Evolutionary conservation across 768 basidiomycete genomes (phyloP), one percentile per base, ranked within the genome.

Genomic region (Lactarius indigo): DNA sequence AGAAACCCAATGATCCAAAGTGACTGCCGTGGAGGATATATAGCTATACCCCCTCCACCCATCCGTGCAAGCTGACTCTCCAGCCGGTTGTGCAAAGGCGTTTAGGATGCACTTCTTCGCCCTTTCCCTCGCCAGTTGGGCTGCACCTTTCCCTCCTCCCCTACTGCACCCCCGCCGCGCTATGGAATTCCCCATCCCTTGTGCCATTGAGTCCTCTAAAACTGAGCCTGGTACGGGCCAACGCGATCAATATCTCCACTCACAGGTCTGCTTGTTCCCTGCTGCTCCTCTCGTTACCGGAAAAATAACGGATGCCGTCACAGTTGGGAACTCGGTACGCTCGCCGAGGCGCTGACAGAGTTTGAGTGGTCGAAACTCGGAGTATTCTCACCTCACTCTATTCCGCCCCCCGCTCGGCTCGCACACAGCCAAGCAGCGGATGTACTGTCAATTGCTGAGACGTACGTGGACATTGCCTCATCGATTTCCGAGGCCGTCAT

Each of bases 271-370:
- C 47, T 50, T 2, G 26, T 28, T 28, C 10, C 20, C 37, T 9
- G 44, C 10, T 31, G 5, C n/a, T 28, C 15, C 42, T 30, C 6
- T 13, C 35, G 20, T 12, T 28, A 35, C 26, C 5, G 13, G 6
- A 10, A 18, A 50, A 20, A 13, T 63, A 39, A 66, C 44, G 31
- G 10, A 41, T 30, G 13, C 4, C 23, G 23, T 15, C 17, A 20
- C 70, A 87, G 85, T 66, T 87, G 87, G 87, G 85, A 87, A 69
- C 70, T 84, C 54, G 87, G 86, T 15, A 83, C 81, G 30, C 79
- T 81, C 39, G 77, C 83, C n/a, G 80, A 87, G 71, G 83, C 86
- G 30, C 71, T 87, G 59, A 80, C 81, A 17, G 87, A 88, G 72
- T 74, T 82, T 31, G 78, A 80, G 35, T 81, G 80, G 75, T 81